Base-by-base conservation (phyloP, 768 basidiomycete genomes). In the Mycena amicta region DNA sequence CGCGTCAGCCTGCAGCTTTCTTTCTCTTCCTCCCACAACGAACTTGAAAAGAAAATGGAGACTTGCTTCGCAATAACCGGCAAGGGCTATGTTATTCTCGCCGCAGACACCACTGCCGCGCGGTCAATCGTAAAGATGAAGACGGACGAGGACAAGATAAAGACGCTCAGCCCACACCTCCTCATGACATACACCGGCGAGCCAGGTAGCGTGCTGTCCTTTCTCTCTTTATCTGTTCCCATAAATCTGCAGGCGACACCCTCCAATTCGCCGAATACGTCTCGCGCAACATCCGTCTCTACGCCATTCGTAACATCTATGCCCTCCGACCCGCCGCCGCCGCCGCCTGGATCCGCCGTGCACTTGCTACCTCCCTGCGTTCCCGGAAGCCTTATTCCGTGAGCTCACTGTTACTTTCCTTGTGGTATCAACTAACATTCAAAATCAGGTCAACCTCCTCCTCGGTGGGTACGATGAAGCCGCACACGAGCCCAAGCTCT, bases 101-200 rank as follows among this genome's bases (percentile, higher is more conserved):
- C 95, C 2, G 87, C 95, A 11, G 96, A 98, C 75, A 93, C 89
- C 6, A 92, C 88, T 15, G 86, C 94, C 6, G 86, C 89, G 3
- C 83, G 93, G 65, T 97, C 94, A 29, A 93, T 99, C 74, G 88
- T 98, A 71, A 96, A 95, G 77, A 97, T 98, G 94, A 97, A 98
- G 79, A 72, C 82, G 33, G 94, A 97, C 75, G 92, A 93, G 77
- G 95, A 98, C 81, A 98, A 98, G 79, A 93, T 96, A 80, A 94
- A 95, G 74, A 81, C 83, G 23, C 82, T 99, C 41, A 88, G 92
- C 61, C 88, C 94, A 25, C 93, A 97, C 73, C 78, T 98, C 30
- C 83, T 95, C 70, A 96, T 99, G 94, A 88, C 94, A 0, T 93
- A 89, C 73, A 92, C 92, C 62, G 95, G 95, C 63, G 95, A 97